Percentiles rank a stretch among this genome's conserved stretches.
phyloP scores from a whole-genome alignment of 2,329 filamentous ascomycete genomes.

The Akanthomyces muscarius region DNA sequence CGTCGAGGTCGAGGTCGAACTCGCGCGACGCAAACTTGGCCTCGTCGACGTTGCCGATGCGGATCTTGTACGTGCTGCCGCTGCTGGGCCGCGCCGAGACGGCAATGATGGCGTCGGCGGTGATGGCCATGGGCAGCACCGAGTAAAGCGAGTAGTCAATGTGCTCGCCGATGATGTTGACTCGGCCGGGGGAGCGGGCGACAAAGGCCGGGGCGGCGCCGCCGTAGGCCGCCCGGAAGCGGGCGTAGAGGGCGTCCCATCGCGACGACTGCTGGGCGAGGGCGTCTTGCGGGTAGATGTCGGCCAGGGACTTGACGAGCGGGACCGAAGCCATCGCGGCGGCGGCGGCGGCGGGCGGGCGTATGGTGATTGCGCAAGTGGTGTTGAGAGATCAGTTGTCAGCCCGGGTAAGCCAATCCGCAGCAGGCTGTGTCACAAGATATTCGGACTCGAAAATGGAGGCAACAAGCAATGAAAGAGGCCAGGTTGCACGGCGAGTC shows the following conservation, averaged over 20 bases:
- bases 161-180: conserved; percentile 98
- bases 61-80: conserved; percentile 57
- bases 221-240: conserved; percentile 69
- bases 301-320: conserved; percentile 66
- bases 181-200: conserved; percentile 83
- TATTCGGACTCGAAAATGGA: no score
- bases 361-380: background rate
- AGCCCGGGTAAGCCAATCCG: no score
- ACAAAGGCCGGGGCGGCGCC: conserved; percentile 67
- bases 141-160: conserved; percentile 98
- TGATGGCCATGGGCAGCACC: conserved; percentile 92
- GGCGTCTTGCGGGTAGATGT: conserved; percentile 78
- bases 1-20: conserved; percentile 64
- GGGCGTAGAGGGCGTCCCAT: conserved; percentile 69
- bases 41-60: conserved; percentile 76
- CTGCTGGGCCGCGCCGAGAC: conserved; percentile 53
- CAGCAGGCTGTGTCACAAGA: no score
- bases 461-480: no score
- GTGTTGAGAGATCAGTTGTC: background rate
- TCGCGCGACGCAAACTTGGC: conserved; percentile 71
- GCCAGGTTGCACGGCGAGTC: no score
- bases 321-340: conserved; percentile 51
- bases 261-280: conserved; percentile 63
- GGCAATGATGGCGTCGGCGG: conserved; percentile 84
- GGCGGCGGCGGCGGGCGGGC: background rate